Base-by-base conservation (phyloP, 1,284 basidiomycete species). In the Pisolithus thermaeus region DNA sequence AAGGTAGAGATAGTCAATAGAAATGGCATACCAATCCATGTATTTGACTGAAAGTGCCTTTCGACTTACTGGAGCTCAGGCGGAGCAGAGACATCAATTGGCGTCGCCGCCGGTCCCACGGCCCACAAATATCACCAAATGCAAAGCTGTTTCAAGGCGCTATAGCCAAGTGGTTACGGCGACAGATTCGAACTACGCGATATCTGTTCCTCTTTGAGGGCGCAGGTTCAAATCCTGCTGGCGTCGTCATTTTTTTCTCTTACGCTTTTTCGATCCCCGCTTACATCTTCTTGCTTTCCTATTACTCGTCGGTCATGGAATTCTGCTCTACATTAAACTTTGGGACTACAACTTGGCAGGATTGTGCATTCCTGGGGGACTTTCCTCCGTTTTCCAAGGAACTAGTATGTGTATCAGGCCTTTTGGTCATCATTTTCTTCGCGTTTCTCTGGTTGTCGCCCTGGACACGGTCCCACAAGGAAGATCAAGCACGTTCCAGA, bases 111-210 rank as follows among this genome's bases (percentile, higher is more conserved):
- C 14, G 12, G 7, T 30, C 9, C 30, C 30, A 30, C 9, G 30
- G 30, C 12, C 12, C 5, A 35, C 14, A 46, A 43, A 38, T 37
- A 16, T 27, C 14, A 47, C 41, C 16, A 16, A 40, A 45, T 2
- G 32, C 48, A 16, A 32, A 41, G 12, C 16, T 16, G 12, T 20
- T 2, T 3, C 3, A 37, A 35, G 65, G 67, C 70, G 67, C 67
- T 71, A 76, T 76, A 76, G 74, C 75, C 74, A 76, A 77, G 74
- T 77, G 75, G 75, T 76, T 76, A 76, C 73, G 74, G 74, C 75
- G 75, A 75, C 73, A 77, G 75, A 77, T 78, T 78, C 75, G 76
- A 78, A 78, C 53, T 9, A 60, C 54, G 61, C 50, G 58, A 57
- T 46, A 73, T 70, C 68, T 70, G 71, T 70, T 70, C 62, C 70